Conservation (phyloP, 257 asterid species). For the Petunia axillaris region DNA sequence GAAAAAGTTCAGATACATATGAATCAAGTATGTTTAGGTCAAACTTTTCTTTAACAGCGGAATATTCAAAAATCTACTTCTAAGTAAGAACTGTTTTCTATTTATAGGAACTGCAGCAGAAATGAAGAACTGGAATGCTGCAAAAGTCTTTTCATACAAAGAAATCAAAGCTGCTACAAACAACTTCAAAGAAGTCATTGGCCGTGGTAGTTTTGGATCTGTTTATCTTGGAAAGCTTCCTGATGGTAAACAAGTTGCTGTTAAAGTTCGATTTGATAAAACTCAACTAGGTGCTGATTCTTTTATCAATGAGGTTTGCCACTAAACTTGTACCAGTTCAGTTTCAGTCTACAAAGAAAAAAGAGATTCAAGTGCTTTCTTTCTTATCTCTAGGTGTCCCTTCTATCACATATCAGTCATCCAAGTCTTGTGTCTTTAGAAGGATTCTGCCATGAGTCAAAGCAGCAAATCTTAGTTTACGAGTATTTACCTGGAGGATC, state of each 20-base stretch:
- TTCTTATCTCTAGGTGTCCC: slow-evolving; percentile 60
- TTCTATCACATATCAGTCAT: slow-evolving; percentile 77
- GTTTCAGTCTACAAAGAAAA: neutral
- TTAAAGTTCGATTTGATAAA: slow-evolving; percentile 85
- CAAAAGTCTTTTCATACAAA: slow-evolving; percentile 68
- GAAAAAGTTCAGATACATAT: slow-evolving; percentile 40
- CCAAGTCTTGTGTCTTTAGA: slow-evolving; percentile 78
- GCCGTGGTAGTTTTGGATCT: slow-evolving; percentile 92
- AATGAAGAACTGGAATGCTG: slow-evolving; percentile 63
- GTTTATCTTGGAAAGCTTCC: slow-evolving; percentile 79
- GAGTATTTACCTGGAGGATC: slow-evolving; percentile 89
- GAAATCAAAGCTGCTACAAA: slow-evolving; percentile 81
- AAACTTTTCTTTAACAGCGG: neutral
- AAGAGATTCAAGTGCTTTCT: neutral
- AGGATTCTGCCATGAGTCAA: slow-evolving; percentile 88
- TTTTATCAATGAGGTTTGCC: slow-evolving; percentile 80
- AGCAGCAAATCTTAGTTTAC: slow-evolving; percentile 89
- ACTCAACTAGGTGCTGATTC: slow-evolving; percentile 88
- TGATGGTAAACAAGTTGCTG: slow-evolving; percentile 77
- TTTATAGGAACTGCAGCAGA: slow-evolving; percentile 48
- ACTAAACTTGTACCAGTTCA: neutral
- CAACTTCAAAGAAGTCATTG: slow-evolving; percentile 79
- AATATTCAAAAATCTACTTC: neutral
- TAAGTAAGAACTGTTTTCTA: neutral
- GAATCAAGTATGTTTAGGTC: slow-evolving; percentile 52